Conservation (phyloP, 2,329 filamentous ascomycete genomes). For the Cephalotrichum gorgonifer region DNA sequence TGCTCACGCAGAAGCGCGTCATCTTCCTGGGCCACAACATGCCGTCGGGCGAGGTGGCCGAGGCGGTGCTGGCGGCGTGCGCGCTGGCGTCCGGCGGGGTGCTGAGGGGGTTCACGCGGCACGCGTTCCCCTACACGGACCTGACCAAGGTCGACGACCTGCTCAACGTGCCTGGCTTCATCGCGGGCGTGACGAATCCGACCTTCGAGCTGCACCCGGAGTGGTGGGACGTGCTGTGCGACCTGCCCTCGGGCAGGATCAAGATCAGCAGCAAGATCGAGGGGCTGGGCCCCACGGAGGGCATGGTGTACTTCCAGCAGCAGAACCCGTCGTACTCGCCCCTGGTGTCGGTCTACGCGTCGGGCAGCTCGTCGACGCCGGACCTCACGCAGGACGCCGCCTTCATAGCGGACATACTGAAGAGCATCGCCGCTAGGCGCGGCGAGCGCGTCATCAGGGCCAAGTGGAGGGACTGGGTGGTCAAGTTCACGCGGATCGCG, state of each 20-base stretch:
- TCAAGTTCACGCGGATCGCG: conserved; percentile 84
- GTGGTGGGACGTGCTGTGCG: conserved; percentile 97
- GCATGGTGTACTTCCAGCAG: conserved; percentile 78
- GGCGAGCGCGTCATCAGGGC: conserved; percentile 84
- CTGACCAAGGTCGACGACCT: conserved; percentile 96
- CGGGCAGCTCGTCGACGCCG: conserved; percentile 26
- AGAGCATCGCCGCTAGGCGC: conserved; percentile 74
- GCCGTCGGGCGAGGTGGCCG: conserved; percentile 89
- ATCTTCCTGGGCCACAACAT: conserved; percentile 94
- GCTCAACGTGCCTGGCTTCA: conserved; percentile 91
- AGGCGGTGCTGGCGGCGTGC: conserved; percentile 96
- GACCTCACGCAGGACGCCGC: conserved; percentile 78
- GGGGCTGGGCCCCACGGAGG: conserved; percentile 69
- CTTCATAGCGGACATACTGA: conserved; percentile 80
- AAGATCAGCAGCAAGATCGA: conserved; percentile 91
- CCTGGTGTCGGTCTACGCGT: conserved; percentile 26
- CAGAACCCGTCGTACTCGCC: conserved; percentile 51
- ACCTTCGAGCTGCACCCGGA: conserved; percentile 90
- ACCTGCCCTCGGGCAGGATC: conserved; percentile 82
- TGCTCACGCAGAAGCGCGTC: conserved; percentile 91
- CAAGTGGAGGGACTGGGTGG: conserved; percentile 92
- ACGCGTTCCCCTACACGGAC: conserved; percentile 97
- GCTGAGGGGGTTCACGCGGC: conserved; percentile 86
- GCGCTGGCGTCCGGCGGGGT: conserved; percentile 85
- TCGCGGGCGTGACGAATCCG: conserved; percentile 94